Base-by-base conservation (phyloP, 352 stramenopile species). In the Pythium pyrilobum region DNA sequence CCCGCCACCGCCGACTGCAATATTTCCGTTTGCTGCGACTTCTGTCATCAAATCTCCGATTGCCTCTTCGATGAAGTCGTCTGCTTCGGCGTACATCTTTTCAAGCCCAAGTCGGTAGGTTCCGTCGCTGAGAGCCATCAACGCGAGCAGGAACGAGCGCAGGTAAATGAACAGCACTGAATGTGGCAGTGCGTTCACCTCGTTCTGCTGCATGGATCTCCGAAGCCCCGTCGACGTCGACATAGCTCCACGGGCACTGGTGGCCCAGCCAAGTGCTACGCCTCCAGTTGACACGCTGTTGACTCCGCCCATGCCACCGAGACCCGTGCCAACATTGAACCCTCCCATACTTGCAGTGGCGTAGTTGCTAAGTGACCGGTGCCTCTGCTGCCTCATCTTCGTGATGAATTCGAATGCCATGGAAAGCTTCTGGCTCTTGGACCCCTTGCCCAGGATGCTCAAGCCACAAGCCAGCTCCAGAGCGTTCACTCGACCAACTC, bases 381-480 rank as follows among this genome's bases (percentile, higher is more conserved):
- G 68, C 8, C 82, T 72, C 40, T 92, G 80, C 29, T 89, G 74
- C 3, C 78, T 66, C 77, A 95, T 85, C 54, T 89, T 89, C 10
- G 78, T 85, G 60, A 95, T 88, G 34, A 95, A 90, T 10, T 95
- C 85, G 39, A 95, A 95, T 5, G 83, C 82, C 38, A 88, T 71
- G 9, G 80, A 82, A 9, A 95, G 66, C 57, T 95, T 95, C 47
- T 93, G 85, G 39, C 78, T 91, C 49, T 95, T 95, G 2, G 81
- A 88, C 7, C 85, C 85, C 59, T 83, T 82, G 9, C 85, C 85
- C 15, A 95, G 43, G 43, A 95, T 93, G 49, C 80, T 93, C 52
- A 95, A 62, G 3, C 85, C 85, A 42, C 85, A 95, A 12, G 80
- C 85, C n/a, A 95, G 66, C 45, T 95, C 85, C 4, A 95, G 56